phyloP scores from a whole-genome alignment of 148 eudicot genomes.

The Cornus kousa region DNA sequence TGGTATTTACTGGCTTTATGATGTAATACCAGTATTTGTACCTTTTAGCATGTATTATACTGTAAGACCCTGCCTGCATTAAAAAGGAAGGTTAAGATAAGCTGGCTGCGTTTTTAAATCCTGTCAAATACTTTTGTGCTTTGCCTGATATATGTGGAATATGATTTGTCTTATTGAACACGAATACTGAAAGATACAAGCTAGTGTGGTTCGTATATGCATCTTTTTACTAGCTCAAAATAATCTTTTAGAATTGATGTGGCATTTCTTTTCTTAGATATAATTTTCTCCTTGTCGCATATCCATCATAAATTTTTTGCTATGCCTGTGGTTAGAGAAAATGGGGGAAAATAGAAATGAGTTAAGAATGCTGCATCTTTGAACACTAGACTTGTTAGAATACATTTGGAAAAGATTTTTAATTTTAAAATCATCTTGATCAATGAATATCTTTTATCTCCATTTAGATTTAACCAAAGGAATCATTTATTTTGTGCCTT shows the following conservation, averaged over 20 bases:
- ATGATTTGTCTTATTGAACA: not conserved
- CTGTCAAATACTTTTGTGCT: not conserved
- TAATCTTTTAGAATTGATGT: not conserved
- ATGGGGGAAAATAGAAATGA: not conserved
- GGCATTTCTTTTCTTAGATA: not conserved
- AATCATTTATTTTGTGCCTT: not conserved
- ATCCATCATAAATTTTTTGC: not conserved
- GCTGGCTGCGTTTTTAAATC: not conserved
- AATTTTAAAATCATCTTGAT: not conserved
- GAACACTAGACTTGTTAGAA: not conserved
- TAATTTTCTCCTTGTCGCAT: not conserved
- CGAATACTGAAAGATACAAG: not conserved
- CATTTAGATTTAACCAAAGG: not conserved
- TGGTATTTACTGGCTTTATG: not conserved
- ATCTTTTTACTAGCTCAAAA: conserved; percentile 2
- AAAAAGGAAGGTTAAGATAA: not conserved
- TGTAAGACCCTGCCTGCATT: not conserved
- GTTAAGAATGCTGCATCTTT: not conserved
- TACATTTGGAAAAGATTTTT: not conserved
- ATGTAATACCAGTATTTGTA: not conserved
- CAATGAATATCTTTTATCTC: not conserved
- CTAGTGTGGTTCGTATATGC: not conserved
- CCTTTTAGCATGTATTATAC: not conserved
- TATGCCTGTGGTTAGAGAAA: not conserved
- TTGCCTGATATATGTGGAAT: not conserved